Percentiles rank a stretch among this genome's conserved stretches.
These are phyloP conservation scores for Talaromyces borbonicus DNA, from an alignment of 495 filamentous ascomycete genomes.

Conservation along the genomic window DNA sequence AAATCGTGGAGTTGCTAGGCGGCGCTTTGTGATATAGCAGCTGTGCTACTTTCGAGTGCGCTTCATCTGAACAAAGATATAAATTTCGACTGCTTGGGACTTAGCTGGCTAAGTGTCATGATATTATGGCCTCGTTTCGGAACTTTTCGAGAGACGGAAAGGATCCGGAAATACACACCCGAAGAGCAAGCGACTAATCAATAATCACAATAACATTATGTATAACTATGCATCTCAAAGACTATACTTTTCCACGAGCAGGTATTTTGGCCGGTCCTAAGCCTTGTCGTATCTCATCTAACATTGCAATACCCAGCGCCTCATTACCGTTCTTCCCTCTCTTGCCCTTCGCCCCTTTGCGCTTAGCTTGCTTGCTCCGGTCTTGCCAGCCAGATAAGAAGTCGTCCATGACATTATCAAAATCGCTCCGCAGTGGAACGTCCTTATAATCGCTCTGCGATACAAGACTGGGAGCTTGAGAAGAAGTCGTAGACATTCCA, in stretches of 20 bases:
- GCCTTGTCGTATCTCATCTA: conserved; percentile 80
- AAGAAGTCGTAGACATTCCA: conserved; percentile 36
- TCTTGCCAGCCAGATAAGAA: conserved; percentile 60
- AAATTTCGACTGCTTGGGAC: too few relatives aligned
- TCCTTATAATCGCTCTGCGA: conserved; percentile 22
- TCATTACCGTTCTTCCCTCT: conserved; percentile 74
- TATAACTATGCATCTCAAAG: conserved; percentile 1
- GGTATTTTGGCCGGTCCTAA: conserved; percentile 61
- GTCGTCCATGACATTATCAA: conserved; percentile 86
- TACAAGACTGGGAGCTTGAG: conserved; percentile 35
- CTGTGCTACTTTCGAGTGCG: not conserved
- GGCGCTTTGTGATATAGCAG: conserved; percentile 46
- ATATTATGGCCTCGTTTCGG: too few relatives aligned
- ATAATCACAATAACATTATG: conserved; percentile 2
- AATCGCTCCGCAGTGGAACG: conserved; percentile 56
- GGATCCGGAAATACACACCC: not conserved
- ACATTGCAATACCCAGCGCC: conserved; percentile 70
- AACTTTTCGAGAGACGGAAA: too few relatives aligned
- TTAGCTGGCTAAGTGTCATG: too few relatives aligned
- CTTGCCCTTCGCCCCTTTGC: conserved; percentile 41
- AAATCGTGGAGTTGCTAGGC: conserved; percentile 68
- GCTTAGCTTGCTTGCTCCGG: conserved; percentile 59
- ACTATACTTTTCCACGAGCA: conserved; percentile 5
- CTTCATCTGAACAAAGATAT: not conserved
- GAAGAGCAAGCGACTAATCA: conserved; percentile 2